Percentiles rank a stretch among this genome's conserved stretches.
These are phyloP conservation scores for Nemophila menziesii DNA, from an alignment of 257 asterid species.

Conservation along the genomic window DNA sequence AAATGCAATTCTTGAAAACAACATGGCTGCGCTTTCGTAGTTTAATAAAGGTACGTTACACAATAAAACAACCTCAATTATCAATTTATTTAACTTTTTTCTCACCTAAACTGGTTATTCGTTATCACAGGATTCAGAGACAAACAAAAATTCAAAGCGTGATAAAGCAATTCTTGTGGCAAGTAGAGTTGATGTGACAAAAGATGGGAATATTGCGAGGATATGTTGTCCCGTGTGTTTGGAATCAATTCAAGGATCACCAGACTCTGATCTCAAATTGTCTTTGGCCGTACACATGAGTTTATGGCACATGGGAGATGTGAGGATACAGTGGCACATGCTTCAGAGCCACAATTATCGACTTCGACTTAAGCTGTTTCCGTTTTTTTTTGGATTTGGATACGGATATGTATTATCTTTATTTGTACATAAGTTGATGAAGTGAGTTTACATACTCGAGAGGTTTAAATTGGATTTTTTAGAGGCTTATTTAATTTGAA, in stretches of 20 bases:
- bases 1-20: conserved; percentile 31
- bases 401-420: conserved; percentile 39
- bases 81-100: background rate
- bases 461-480: too few relatives aligned
- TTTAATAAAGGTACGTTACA: conserved; percentile 31
- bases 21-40: conserved; percentile 44
- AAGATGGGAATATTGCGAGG: conserved; percentile 24
- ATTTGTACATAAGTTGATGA: conserved; percentile 11
- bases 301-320: conserved; percentile 83
- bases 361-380: conserved; percentile 30
- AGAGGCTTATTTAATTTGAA: too few relatives aligned
- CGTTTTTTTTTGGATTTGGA: conserved; percentile 61
- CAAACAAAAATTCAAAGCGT: conserved; percentile 27
- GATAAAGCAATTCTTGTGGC: conserved; percentile 73
- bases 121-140: conserved; percentile 27
- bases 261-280: conserved; percentile 41
- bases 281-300: conserved; percentile 71
- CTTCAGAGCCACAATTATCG: conserved; percentile 41
- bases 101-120: conserved; percentile 1
- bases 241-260: conserved; percentile 20
- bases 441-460: too few relatives aligned
- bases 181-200: conserved; percentile 38
- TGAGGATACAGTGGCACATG: conserved; percentile 62
- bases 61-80: background rate
- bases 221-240: conserved; percentile 77